Evolutionary conservation across 495 filamentous ascomycete species (phyloP).

Genomic region (Aspergillus biplanus): DNA sequence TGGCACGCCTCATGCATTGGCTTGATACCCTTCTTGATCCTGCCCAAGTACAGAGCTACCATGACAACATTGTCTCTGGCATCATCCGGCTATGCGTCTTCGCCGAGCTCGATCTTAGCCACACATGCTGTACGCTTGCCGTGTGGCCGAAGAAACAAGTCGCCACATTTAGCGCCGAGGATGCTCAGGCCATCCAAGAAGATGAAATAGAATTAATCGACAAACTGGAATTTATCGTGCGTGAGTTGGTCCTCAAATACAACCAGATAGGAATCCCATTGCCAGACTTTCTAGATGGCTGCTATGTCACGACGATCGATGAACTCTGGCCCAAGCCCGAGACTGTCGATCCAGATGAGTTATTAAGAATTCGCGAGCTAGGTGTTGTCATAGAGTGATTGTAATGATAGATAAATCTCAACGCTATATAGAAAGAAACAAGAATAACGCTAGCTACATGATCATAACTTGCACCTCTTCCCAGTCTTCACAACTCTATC

Average conservation of each 20-base stretch:
- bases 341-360: no score
- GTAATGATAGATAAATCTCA: no score
- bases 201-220: not conserved
- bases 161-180: not conserved
- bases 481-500: no score
- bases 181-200: not conserved
- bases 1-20: not conserved
- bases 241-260: not conserved
- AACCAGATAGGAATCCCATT: not conserved
- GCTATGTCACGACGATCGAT: not conserved
- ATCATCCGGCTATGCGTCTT: not conserved
- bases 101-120: not conserved
- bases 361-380: no score
- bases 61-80: not conserved
- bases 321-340: not conserved
- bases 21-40: not conserved
- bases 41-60: not conserved
- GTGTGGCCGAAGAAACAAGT: not conserved
- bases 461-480: no score
- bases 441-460: no score
- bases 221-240: not conserved
- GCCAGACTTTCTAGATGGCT: not conserved
- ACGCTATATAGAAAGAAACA: no score
- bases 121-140: not conserved
- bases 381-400: no score